Conservation (phyloP, 306 rosid genomes). For the Acmispon strigosus region DNA sequence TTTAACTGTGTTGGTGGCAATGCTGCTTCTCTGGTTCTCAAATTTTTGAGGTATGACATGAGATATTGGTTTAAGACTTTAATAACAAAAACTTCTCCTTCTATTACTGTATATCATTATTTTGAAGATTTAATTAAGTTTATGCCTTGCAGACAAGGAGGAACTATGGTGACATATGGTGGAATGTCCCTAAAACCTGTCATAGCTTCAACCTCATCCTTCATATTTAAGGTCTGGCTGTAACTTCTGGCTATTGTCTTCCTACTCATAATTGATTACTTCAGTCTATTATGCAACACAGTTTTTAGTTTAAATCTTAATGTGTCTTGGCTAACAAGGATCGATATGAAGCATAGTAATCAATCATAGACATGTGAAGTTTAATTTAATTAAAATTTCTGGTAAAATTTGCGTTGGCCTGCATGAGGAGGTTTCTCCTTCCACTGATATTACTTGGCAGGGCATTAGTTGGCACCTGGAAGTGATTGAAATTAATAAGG, state of each 20-base stretch:
- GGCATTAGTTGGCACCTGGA: background rate
- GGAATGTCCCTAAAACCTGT: constrained; percentile 96
- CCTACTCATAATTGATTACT: constrained; percentile 5
- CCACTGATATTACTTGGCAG: background rate
- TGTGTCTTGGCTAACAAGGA: constrained; percentile 9
- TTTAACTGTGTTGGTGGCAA: constrained; percentile 94
- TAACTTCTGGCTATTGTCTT: background rate
- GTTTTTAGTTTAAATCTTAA: background rate
- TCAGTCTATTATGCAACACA: background rate
- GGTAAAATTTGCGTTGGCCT: background rate
- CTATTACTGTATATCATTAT: background rate
- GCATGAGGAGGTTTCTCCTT: background rate
- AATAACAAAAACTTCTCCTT: background rate
- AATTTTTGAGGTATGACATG: constrained; percentile 66
- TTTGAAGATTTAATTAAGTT: background rate
- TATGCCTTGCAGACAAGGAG: constrained; percentile 52
- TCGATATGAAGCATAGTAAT: background rate
- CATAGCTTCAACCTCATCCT: constrained; percentile 73
- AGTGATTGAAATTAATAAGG: background rate
- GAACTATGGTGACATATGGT: constrained; percentile 93
- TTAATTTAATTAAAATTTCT: background rate
- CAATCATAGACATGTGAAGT: background rate
- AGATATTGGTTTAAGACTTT: background rate
- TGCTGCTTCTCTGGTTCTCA: constrained; percentile 84
- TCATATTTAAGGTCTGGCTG: constrained; percentile 72